Conservation (phyloP, 2,329 filamentous ascomycete species). For the Graphilbum sp. region DNA sequence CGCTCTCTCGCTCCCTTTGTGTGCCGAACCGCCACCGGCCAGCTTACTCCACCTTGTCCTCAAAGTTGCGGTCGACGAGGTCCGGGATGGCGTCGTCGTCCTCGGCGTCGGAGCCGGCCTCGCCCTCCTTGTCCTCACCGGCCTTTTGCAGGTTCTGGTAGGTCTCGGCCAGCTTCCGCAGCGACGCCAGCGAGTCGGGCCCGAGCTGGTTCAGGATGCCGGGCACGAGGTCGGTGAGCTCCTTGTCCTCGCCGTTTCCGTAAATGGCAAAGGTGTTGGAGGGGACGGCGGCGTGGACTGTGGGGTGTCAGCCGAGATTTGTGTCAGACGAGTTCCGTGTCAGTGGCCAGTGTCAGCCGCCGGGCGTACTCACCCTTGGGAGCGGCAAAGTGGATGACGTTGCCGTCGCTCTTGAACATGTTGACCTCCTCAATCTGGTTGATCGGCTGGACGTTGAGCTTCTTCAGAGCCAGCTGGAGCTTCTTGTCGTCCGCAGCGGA, state of each 20-base stretch:
- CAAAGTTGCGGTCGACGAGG: conserved; percentile 94
- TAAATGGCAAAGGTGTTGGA: conserved; percentile 99
- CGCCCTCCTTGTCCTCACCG: conserved; percentile 61
- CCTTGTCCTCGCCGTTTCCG: conserved; percentile 97
- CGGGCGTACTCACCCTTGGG: conserved; percentile 93
- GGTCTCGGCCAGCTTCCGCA: conserved; percentile 96
- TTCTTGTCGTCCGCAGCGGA: conserved; percentile 98
- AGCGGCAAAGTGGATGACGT: conserved; percentile 97
- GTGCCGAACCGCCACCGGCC: too few relatives aligned
- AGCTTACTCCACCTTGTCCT: conserved; percentile 82
- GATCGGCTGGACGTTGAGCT: conserved; percentile 99
- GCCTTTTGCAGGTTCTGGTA: conserved; percentile 97
- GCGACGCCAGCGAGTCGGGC: conserved; percentile 90
- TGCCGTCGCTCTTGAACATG: conserved; percentile 99
- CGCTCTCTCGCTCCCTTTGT: too few relatives aligned
- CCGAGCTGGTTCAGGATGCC: conserved; percentile 99
- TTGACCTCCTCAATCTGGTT: conserved; percentile 99
- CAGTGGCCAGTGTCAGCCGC: too few relatives aligned
- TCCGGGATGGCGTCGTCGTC: conserved; percentile 92
- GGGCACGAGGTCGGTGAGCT: conserved; percentile 97
- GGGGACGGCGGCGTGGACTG: conserved; percentile 92
- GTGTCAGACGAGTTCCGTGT: too few relatives aligned
- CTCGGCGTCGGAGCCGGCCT: conserved; percentile 60
- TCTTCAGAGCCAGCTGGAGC: conserved; percentile 92
- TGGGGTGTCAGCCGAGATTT: conserved; percentile 1